A percentile compares a stretch with the other conserved stretches of the same genome.
Evolutionary conservation across 768 basidiomycete species (phyloP).

Genomic region (Tricholoma matsutake): DNA sequence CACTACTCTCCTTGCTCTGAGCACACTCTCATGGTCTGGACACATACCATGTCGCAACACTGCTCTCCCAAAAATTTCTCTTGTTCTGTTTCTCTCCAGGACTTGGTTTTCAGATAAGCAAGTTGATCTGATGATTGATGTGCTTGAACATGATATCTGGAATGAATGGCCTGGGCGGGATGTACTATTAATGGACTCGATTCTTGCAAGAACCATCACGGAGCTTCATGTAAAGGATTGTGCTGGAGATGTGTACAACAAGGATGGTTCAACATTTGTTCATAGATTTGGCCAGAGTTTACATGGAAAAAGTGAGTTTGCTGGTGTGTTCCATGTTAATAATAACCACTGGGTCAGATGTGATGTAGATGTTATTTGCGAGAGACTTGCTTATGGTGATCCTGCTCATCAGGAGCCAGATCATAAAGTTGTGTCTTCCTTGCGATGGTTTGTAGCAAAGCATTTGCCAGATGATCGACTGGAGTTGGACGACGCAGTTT

Average conservation of each 20-base stretch:
- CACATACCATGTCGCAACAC: neutral
- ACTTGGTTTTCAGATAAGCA: conserved; percentile 15
- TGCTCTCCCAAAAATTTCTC: conserved; percentile 1
- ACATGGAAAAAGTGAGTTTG: neutral
- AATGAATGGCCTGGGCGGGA: neutral
- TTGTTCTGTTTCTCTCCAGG: conserved; percentile 11
- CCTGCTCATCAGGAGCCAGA: conserved; percentile 6
- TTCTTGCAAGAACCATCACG: neutral
- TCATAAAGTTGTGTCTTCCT: neutral
- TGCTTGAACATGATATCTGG: conserved; percentile 7
- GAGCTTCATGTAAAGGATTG: conserved; percentile 1
- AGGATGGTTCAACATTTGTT: no score
- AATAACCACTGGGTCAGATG: conserved; percentile 20
- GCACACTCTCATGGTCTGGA: conserved; percentile 2
- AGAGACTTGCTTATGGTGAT: conserved; percentile 16
- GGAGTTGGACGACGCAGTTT: neutral
- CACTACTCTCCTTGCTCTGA: neutral
- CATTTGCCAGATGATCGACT: conserved; percentile 1
- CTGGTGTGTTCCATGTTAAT: conserved; percentile 16
- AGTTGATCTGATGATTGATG: conserved; percentile 10
- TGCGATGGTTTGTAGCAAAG: conserved; percentile 12
- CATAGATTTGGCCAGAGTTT: no score
- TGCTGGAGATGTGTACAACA: neutral
- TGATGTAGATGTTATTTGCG: conserved; percentile 3
- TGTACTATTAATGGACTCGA: conserved; percentile 9